A percentile compares a stretch with the other conserved stretches of the same genome.
Evolutionary conservation across 148 eudicot species (phyloP).

Genomic region (Rhododendron griersonianum): DNA sequence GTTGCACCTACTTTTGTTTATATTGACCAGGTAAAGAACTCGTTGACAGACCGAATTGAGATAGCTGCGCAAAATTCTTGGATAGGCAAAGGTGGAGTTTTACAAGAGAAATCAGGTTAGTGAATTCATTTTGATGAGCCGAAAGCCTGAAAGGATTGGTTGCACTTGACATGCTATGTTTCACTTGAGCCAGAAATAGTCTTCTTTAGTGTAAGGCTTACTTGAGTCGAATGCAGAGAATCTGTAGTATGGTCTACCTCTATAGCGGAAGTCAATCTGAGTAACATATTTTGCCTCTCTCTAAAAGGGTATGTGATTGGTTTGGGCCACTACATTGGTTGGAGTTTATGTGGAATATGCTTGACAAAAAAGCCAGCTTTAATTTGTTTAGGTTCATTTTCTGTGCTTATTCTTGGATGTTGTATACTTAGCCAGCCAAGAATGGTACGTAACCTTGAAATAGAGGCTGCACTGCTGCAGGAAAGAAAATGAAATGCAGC

Average conservation of each 20-base stretch:
- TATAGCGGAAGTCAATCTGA: background rate
- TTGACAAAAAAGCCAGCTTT: background rate
- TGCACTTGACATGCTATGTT: background rate
- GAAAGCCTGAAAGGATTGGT: background rate
- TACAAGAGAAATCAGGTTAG: constrained; percentile 94
- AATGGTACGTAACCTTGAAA: background rate
- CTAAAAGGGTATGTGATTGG: too few species aligned
- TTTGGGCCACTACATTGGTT: background rate
- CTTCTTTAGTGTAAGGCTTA: background rate
- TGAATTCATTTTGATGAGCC: background rate
- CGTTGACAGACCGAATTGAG: constrained; percentile 69
- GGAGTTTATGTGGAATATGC: constrained; percentile 3
- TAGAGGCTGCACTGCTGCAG: background rate
- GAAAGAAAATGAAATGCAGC: background rate
- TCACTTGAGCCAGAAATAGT: background rate
- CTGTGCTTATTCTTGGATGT: background rate
- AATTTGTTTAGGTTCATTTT: background rate
- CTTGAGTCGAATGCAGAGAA: background rate
- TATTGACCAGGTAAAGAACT: constrained; percentile 80
- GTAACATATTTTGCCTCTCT: background rate
- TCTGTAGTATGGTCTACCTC: background rate
- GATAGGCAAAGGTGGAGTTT: constrained; percentile 93
- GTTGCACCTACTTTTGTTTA: constrained; percentile 91
- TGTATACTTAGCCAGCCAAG: background rate
- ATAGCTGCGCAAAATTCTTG: constrained; percentile 92